A percentile compares a stretch with the other conserved stretches of the same genome.
These are phyloP conservation scores for Colletotrichum sp. DNA, from an alignment of 2,329 filamentous ascomycete species.

Conservation along the genomic window DNA sequence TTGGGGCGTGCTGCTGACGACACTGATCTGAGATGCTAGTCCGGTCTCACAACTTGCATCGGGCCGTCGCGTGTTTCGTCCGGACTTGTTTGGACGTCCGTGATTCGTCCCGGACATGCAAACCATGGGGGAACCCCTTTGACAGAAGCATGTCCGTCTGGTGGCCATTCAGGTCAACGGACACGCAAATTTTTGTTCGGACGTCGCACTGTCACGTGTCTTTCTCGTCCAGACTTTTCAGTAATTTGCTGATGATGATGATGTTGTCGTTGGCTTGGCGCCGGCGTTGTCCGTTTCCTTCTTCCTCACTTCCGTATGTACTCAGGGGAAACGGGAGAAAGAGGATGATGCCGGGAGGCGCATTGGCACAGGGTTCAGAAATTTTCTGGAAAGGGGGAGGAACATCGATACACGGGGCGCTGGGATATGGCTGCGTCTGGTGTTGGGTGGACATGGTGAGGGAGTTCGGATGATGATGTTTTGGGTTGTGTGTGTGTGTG, in stretches of 20 bases:
- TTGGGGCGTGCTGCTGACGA: neutral
- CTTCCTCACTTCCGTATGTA: rapidly evolving
- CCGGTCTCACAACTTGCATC: neutral
- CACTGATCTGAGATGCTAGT: neutral
- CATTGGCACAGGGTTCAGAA: neutral
- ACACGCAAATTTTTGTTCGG: neutral
- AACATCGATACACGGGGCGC: neutral
- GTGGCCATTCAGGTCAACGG: neutral
- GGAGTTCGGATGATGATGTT: neutral
- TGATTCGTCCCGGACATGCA: neutral
- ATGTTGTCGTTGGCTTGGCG: neutral
- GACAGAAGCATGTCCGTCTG: neutral
- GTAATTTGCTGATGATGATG: neutral
- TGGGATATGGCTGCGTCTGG: neutral
- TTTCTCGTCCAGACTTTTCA: neutral
- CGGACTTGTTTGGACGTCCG: neutral
- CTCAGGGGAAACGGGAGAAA: neutral
- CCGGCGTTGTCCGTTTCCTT: neutral
- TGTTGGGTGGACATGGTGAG: neutral
- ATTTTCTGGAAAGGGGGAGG: neutral
- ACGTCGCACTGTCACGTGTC: rapidly evolving
- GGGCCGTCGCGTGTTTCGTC: conserved; percentile 13
- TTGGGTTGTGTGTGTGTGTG: neutral
- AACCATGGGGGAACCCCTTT: neutral
- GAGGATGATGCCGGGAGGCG: neutral